Evolutionary conservation across 1,139 yeast species (phyloP).

Genomic region (Pneumocystis carinii): DNA sequence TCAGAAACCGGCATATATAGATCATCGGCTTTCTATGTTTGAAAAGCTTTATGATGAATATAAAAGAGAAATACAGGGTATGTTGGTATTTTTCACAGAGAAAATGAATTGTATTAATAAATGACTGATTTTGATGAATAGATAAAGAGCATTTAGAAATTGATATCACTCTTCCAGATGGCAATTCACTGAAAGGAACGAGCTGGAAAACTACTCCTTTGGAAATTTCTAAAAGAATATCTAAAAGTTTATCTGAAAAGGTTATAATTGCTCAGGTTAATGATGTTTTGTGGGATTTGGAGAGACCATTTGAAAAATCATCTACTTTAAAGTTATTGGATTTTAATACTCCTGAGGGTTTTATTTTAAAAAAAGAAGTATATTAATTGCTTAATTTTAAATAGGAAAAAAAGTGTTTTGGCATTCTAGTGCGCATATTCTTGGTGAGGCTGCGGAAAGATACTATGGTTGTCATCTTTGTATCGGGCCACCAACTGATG

Average conservation of each 20-base stretch:
- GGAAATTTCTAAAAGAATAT: conserved; percentile 69
- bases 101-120: neutral
- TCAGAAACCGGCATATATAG: conserved; percentile 62
- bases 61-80: conserved; percentile 46
- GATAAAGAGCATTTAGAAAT: conserved; percentile 42
- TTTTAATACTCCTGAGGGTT: conserved; percentile 74
- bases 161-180: conserved; percentile 74
- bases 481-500: conserved; percentile 94
- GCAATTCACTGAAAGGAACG: conserved; percentile 58
- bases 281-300: conserved; percentile 88
- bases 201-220: conserved; percentile 86
- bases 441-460: conserved; percentile 97
- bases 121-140: neutral
- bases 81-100: neutral
- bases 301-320: conserved; percentile 77
- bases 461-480: conserved; percentile 86
- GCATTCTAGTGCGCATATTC: conserved; percentile 97
- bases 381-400: neutral
- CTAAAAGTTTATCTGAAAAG: conserved; percentile 76
- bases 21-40: conserved; percentile 61
- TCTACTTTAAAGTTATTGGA: conserved; percentile 57
- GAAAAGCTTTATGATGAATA: conserved; percentile 67
- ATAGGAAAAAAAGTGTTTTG: conserved; percentile 66
- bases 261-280: conserved; percentile 83
- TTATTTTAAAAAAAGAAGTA: neutral